Conservation (phyloP, 306 rosid genomes). For the Astragalus membranaceus region DNA sequence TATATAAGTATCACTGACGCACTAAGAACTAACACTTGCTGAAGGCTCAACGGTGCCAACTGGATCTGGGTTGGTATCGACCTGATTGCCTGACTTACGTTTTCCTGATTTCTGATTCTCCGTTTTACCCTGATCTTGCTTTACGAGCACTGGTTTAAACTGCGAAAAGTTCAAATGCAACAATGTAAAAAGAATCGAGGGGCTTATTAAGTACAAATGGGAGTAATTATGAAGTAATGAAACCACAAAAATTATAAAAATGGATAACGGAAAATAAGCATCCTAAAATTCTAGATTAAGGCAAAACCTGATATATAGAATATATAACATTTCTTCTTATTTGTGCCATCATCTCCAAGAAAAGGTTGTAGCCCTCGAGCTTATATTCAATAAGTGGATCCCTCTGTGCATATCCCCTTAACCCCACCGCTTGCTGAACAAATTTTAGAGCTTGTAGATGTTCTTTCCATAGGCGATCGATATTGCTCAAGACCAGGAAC, state of each 20-base stretch:
- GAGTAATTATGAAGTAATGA: not conserved
- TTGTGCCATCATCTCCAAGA: constrained; percentile 99
- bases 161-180: constrained; percentile 26
- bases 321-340: constrained; percentile 92
- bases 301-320: constrained; percentile 85
- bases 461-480: constrained; percentile 93
- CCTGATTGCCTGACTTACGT: constrained; percentile 30
- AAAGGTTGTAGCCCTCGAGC: constrained; percentile 96
- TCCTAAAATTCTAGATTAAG: not conserved
- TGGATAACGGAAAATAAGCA: not conserved
- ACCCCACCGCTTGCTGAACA: constrained; percentile 93
- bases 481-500: constrained; percentile 81
- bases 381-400: constrained; percentile 97
- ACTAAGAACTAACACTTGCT: constrained; percentile 36
- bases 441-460: constrained; percentile 90
- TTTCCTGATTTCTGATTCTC: constrained; percentile 42
- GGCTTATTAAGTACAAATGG: not conserved
- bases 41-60: constrained; percentile 54
- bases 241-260: not conserved
- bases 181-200: not conserved
- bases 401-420: constrained; percentile 91
- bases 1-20: not conserved
- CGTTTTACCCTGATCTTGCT: constrained; percentile 52
- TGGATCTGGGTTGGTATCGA: constrained; percentile 40
- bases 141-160: constrained; percentile 85